These are phyloP conservation scores for Didymella sp. DNA, from an alignment of 2,329 filamentous ascomycete species.

Conservation along the genomic window DNA sequence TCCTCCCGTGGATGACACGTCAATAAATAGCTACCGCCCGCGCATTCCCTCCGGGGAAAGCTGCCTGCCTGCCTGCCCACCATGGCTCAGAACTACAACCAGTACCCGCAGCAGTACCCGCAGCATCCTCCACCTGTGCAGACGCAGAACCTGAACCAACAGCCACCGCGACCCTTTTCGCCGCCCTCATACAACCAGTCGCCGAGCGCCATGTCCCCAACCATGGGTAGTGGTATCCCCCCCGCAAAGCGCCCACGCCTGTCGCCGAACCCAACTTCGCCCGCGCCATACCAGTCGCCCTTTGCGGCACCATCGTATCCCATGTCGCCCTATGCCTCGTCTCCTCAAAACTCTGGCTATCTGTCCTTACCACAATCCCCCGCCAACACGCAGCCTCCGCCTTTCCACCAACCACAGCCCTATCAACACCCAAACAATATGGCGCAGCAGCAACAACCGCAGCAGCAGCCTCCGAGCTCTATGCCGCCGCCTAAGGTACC, in stretches of 20 bases:
- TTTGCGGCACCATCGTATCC: conserved; percentile 56
- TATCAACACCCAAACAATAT: conserved; percentile 43
- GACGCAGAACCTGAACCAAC: conserved; percentile 49
- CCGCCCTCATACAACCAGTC: conserved; percentile 56
- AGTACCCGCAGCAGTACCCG: conserved; percentile 34
- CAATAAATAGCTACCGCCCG: conserved; percentile 25
- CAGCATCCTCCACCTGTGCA: conserved; percentile 44
- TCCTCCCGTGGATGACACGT: conserved; percentile 15
- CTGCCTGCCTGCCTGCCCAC: conserved; percentile 29
- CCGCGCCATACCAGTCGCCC: conserved; percentile 53
- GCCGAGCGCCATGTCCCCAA: conserved; percentile 59
- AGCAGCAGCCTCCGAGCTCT: conserved; percentile 42
- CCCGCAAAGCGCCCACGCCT: conserved; percentile 76
- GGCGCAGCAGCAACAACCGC: conserved; percentile 23
- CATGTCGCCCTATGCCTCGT: conserved; percentile 48
- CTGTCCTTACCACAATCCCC: conserved; percentile 45
- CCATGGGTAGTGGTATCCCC: conserved; percentile 56
- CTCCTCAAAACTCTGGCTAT: conserved; percentile 39
- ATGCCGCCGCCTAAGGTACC: conserved; percentile 71
- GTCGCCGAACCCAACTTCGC: conserved; percentile 71
- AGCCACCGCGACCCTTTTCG: conserved; percentile 52
- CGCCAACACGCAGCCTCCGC: conserved; percentile 38
- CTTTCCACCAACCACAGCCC: conserved; percentile 62
- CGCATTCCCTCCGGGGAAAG: conserved; percentile 35
- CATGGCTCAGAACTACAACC: conserved; percentile 45